Evolutionary conservation across 2,329 filamentous ascomycete genomes (phyloP).

Genomic region (Fusarium xylarioides): DNA sequence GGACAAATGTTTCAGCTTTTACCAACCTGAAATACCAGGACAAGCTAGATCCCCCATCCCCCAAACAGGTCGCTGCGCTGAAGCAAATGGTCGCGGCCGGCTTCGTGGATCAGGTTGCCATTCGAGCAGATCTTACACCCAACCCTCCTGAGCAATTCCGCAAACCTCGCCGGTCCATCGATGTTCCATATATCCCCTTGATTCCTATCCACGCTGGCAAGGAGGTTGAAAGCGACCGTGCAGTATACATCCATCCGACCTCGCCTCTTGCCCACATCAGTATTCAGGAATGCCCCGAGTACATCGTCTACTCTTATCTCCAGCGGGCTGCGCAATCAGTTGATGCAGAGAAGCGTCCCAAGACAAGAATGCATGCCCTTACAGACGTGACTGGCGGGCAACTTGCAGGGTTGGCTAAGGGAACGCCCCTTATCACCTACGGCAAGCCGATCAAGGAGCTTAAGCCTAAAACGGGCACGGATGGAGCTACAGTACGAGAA

Average conservation of each 20-base stretch:
- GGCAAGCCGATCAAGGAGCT: slow-evolving; percentile 93
- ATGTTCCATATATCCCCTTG: slow-evolving; percentile 90
- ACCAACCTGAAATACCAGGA: slow-evolving; percentile 65
- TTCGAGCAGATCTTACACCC: slow-evolving; percentile 87
- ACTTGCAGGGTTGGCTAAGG: slow-evolving; percentile 80
- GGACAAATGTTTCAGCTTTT: slow-evolving; percentile 75
- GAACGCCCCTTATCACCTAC: slow-evolving; percentile 83
- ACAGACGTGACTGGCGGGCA: slow-evolving; percentile 81
- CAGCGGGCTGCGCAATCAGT: slow-evolving; percentile 70
- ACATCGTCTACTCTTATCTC: slow-evolving; percentile 86
- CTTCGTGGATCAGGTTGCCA: slow-evolving; percentile 93
- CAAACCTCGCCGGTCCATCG: slow-evolving; percentile 85
- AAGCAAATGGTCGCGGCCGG: slow-evolving; percentile 93
- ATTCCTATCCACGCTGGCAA: slow-evolving; percentile 67
- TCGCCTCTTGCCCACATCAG: slow-evolving; percentile 79
- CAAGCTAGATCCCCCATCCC: slow-evolving; percentile 65
- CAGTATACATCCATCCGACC: slow-evolving; percentile 88
- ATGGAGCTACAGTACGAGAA: slow-evolving; percentile 64
- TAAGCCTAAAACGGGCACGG: slow-evolving; percentile 52
- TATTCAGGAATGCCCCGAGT: slow-evolving; percentile 80
- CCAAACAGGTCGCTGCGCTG: slow-evolving; percentile 78
- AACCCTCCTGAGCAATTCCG: slow-evolving; percentile 71
- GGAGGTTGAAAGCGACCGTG: slow-evolving; percentile 62
- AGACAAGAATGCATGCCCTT: slow-evolving; percentile 88
- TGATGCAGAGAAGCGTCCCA: slow-evolving; percentile 65